Evolutionary conservation across 305 asterid genomes (phyloP), one percentile per base, ranked within the genome.

Genomic region (Fraxinus velutina): DNA sequence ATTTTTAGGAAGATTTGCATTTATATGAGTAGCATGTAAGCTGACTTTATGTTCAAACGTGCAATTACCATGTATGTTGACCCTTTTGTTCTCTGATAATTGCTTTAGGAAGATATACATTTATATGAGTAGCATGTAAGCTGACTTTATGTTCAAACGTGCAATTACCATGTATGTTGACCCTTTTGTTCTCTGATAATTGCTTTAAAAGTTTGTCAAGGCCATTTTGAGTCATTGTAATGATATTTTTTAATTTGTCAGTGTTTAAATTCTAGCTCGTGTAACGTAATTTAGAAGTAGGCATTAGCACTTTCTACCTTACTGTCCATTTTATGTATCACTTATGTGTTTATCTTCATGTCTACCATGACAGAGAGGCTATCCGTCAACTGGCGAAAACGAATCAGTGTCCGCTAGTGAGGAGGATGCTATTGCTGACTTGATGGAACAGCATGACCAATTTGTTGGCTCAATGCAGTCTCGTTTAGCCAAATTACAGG

Each of bases 401-500:
- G 97, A 90, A 89, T 87, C 90, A n/a, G 87, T 86, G 81, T 89
- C 97, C 86, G 87, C 88, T 68, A 91, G 91, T 79, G 97, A 96
- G 74, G 99, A 94, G 89, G 98, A 90, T 86, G 88, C 90, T 70
- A 85, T 94, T 85, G 88, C 91, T 71, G 94, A 93, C 86, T 66
- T 94, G 90, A 86, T 96, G 89, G 93, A 92, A 82, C 88, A 81
- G 83, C 99, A 96, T 42, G 92, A 87, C 84, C 96, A 89, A 75
- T 96, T 96, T 86, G 86, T 92, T 73, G 89, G 93, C 83, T 92
- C 92, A 86, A 94, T 94, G 98, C 95, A 87, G 81, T 84, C 98
- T 81, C 98, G 98, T 82, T 85, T 94, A 80, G 89, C 91, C 81
- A 96, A 96, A 88, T 87, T 96, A 77, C 94, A 96, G 97, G 98